phyloP scores from a whole-genome alignment of 768 basidiomycete genomes.

The Tylopilus vinaceipallidus region DNA sequence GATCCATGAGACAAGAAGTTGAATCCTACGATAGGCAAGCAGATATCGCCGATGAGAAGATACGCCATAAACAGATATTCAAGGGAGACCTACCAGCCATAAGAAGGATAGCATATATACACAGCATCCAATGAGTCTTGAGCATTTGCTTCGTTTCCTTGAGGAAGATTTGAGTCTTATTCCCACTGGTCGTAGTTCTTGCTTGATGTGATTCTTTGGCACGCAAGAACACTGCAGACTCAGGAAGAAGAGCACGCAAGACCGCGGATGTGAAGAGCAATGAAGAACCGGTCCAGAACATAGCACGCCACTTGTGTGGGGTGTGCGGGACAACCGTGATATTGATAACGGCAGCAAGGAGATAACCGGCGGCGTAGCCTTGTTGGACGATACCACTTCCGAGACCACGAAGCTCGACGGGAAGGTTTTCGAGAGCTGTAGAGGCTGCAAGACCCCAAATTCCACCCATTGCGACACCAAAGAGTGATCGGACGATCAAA shows the following conservation, averaged over 20 bases:
- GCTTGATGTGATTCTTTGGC: constrained; percentile 55
- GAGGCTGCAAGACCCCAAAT: constrained; percentile 86
- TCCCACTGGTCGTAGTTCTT: constrained; percentile 29
- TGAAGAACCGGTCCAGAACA: constrained; percentile 81
- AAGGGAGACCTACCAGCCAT: constrained; percentile 53
- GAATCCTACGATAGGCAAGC: constrained; percentile 44
- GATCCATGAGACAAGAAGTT: constrained; percentile 79
- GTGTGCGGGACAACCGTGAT: constrained; percentile 49
- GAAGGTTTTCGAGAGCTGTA: constrained; percentile 87
- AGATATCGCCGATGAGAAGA: not conserved
- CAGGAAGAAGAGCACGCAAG: constrained; percentile 69
- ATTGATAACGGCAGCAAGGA: constrained; percentile 83
- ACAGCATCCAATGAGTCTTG: constrained; percentile 76
- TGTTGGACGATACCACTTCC: constrained; percentile 86
- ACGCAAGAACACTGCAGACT: constrained; percentile 70
- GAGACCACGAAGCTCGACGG: constrained; percentile 85
- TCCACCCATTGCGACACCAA: constrained; percentile 87
- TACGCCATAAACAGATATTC: not conserved
- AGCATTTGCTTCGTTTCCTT: constrained; percentile 74
- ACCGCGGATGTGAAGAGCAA: constrained; percentile 68
- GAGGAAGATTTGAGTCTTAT: constrained; percentile 72
- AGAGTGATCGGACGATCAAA: constrained; percentile 76
- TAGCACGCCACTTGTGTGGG: constrained; percentile 57
- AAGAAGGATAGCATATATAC: constrained; percentile 79
- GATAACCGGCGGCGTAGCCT: constrained; percentile 88